Base-by-base conservation (phyloP, 2,329 filamentous ascomycete genomes). In the Talaromyces sp. region DNA sequence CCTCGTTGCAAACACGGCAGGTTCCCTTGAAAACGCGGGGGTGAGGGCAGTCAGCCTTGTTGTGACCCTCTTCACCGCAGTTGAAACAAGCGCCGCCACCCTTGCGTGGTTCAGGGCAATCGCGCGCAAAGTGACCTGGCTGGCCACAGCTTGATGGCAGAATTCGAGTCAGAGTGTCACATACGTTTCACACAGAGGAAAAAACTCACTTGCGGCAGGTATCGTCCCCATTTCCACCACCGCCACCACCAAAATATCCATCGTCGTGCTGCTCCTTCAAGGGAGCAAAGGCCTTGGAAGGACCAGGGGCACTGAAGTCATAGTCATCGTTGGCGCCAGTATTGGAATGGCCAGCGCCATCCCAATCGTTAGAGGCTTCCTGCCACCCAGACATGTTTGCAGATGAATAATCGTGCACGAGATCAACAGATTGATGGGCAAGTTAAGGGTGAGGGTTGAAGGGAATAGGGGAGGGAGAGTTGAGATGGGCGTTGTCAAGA, bases 1-100 rank as follows among this genome's bases (percentile, higher is more conserved):
- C 72, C 64, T 79, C 65, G n/a, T 73, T 68, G 64, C 80, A 82
- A 57, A 76, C 69, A 51, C 75, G 76, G 66, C 80, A 82, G 41
- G 72, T 68, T 13, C 80, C 79, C 32, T 72, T 79, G 69, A 81
- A 81, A 21, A 79, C 73, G 51, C 75, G 75, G 55, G 78, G 78
- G 29, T 80, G 75, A 19, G 77, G 71, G 62, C 80, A 82, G 1
- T 80, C 76, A 0, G 68, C 65, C 65, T 80, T 80, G 65, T 61
- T 69, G 59, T 80, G 77, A 17, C 78, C 75, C 67, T 75, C 70
- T 69, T 80, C 67, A 50, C 74, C 75, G 64, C 77, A 79, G 61
- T 81, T 80, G 71, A 78, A 80, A 66, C 78, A 80, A 19, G 69
- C 73, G 56, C 72, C 73, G 29, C 55, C 29, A 26, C 64, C 67